phyloP scores from a whole-genome alignment of 2,329 filamentous ascomycete species.

The Microsporum canis region DNA sequence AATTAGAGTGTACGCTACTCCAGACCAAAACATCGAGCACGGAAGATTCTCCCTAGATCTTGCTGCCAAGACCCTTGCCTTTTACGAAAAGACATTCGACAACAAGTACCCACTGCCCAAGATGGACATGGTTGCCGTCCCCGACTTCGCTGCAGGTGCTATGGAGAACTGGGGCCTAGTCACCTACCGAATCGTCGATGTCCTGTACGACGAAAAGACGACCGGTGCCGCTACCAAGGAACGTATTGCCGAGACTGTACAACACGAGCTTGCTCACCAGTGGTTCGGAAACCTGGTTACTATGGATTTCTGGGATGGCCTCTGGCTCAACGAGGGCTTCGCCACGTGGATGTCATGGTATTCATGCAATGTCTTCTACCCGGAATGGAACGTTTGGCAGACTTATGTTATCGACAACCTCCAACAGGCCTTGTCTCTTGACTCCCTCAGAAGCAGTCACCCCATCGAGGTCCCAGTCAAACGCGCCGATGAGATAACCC shows the following conservation, averaged over 20 bases:
- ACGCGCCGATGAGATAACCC: constrained; percentile 89
- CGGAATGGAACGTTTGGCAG: constrained; percentile 98
- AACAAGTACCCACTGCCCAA: constrained; percentile 79
- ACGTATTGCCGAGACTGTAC: constrained; percentile 86
- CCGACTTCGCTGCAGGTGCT: constrained; percentile 87
- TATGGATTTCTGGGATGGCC: constrained; percentile 97
- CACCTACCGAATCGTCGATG: constrained; percentile 84
- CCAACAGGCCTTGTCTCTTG: constrained; percentile 73
- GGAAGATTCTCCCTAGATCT: constrained; percentile 84
- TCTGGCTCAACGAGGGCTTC: constrained; percentile 93
- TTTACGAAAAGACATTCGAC: constrained; percentile 92
- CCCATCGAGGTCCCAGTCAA: constrained; percentile 95
- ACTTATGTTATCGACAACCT: constrained; percentile 88
- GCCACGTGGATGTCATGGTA: constrained; percentile 92
- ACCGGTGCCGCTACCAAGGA: constrained; percentile 84
- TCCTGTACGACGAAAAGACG: constrained; percentile 83
- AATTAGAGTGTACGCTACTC: constrained; percentile 85
- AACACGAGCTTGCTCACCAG: constrained; percentile 93
- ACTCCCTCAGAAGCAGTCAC: constrained; percentile 87
- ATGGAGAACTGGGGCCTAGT: constrained; percentile 99
- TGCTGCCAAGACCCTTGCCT: constrained; percentile 76
- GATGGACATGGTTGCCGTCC: constrained; percentile 95
- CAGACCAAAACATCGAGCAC: constrained; percentile 79
- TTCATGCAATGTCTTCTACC: constrained; percentile 87
- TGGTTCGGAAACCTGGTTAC: constrained; percentile 98